These are phyloP conservation scores for Paecilomyces sp. DNA, from an alignment of 2,329 filamentous ascomycete species.

Conservation along the genomic window DNA sequence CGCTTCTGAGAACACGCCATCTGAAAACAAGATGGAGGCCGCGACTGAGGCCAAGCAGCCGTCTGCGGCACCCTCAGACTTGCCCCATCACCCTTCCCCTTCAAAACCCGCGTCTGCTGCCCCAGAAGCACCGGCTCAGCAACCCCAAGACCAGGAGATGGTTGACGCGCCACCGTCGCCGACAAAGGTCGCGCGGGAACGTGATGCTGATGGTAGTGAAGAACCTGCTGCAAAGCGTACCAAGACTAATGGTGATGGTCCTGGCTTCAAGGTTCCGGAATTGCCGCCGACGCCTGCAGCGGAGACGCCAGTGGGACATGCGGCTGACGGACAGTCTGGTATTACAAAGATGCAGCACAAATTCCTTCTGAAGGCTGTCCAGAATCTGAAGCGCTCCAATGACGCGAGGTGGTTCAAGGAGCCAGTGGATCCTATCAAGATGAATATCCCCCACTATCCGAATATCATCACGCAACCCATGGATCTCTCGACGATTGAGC, in stretches of 20 bases:
- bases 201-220: constrained; percentile 61
- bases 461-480: constrained; percentile 69
- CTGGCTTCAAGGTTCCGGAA: constrained; percentile 39
- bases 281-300: constrained; percentile 34
- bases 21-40: constrained; percentile 1
- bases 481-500: constrained; percentile 77
- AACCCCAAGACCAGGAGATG: constrained; percentile 44
- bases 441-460: constrained; percentile 69
- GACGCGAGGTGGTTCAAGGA: constrained; percentile 67
- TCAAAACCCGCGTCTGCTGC: constrained; percentile 9
- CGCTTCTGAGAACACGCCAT: background rate
- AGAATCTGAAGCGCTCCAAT: constrained; percentile 71
- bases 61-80: constrained; percentile 16
- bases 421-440: constrained; percentile 69
- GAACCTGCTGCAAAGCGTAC: constrained; percentile 73
- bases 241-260: constrained; percentile 56
- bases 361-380: constrained; percentile 31
- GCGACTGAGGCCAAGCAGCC: constrained; percentile 4
- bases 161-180: constrained; percentile 45
- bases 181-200: constrained; percentile 62
- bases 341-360: constrained; percentile 38
- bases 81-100: constrained; percentile 27
- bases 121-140: constrained; percentile 12
- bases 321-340: constrained; percentile 11
- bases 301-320: constrained; percentile 8